phyloP scores from a whole-genome alignment of 164 flowering plant genomes.

The Taxillus chinensis region DNA sequence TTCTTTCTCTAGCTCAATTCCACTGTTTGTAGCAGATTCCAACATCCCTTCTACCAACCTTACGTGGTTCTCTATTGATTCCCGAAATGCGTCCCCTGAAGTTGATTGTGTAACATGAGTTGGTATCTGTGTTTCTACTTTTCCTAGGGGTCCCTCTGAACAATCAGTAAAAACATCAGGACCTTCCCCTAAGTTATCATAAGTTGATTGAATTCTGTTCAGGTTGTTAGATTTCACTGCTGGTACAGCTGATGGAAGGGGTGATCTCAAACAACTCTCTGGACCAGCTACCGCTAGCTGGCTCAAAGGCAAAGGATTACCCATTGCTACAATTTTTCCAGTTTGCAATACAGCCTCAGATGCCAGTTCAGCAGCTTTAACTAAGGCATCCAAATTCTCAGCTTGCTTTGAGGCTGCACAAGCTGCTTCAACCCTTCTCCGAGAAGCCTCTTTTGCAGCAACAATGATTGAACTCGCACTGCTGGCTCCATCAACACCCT shows the following conservation, averaged over 20 bases:
- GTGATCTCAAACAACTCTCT: slow-evolving; percentile 51
- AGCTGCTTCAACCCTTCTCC: slow-evolving; percentile 78
- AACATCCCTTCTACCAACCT: slow-evolving; percentile 20
- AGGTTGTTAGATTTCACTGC: slow-evolving; percentile 14
- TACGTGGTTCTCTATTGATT: slow-evolving; percentile 13
- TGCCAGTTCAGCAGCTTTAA: slow-evolving; percentile 89
- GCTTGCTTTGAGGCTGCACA: slow-evolving; percentile 82
- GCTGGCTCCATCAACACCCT: slow-evolving; percentile 28
- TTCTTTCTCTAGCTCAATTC: slow-evolving; percentile 22
- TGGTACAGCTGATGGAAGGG: slow-evolving; percentile 19
- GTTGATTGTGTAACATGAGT: slow-evolving; percentile 13
- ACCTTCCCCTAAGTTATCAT: slow-evolving; percentile 13
- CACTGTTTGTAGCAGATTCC: slow-evolving; percentile 18
- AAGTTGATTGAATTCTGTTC: slow-evolving; percentile 10
- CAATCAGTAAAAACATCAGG: slow-evolving; percentile 7
- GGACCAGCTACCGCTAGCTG: slow-evolving; percentile 62
- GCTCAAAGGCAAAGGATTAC: slow-evolving; percentile 61
- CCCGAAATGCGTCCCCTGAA: slow-evolving; percentile 16
- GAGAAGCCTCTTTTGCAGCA: slow-evolving; percentile 78
- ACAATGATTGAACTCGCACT: slow-evolving; percentile 44
- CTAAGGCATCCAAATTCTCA: slow-evolving; percentile 84
- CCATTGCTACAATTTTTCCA: slow-evolving; percentile 75
- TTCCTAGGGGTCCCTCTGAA: slow-evolving; percentile 15
- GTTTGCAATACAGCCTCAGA: slow-evolving; percentile 95
- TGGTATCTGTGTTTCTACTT: slow-evolving; percentile 13